Evolutionary conservation across 495 filamentous ascomycete species (phyloP), one percentile per base, ranked within the genome.

Genomic region (Talaromyces thailandensis): DNA sequence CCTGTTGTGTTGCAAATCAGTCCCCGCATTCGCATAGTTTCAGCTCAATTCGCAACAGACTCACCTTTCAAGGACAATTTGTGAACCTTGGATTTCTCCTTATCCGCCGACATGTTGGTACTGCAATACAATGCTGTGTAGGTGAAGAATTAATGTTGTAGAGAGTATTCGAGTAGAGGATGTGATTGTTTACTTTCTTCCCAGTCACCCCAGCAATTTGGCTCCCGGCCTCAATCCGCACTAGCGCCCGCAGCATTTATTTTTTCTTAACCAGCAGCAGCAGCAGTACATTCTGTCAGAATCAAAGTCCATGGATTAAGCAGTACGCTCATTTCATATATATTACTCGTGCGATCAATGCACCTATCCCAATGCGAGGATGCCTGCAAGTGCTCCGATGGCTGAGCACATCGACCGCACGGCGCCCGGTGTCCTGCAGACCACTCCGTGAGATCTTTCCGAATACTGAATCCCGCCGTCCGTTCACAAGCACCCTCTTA

Each of bases 21-120:
- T 26, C 61, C 61, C 50, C 29, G 61, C 61, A 56, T 57, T 26
- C 25, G 6, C 18, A 3, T 62, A 9, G 28, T 18, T 14, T 31
- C 32, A 37, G 26, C 8, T 62, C 52, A 12, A 25, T 32, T 24
- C 12, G 12, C 23, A 32, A 52, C n/a, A 12, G 45, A 26, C 73
- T 58, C 62, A 86, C 93, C 93, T 82, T 93, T 95, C 59, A 97
- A 81, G 40, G 92, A 91, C 62, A 98, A 84, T 78, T 93, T 96
- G 80, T 97, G 93, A 40, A 90, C 84, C 75, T 95, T 96, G 55
- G 92, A 90, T 68, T 93, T 95, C 65, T 95, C 91, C 68, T 92
- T 91, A 61, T 86, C 80, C 28, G 76, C 65, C n/a, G 75, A 66
- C 75, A 78, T 77, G 29, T 28, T 69, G 69, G 57, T n/a, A n/a